Base-by-base conservation (phyloP, 176 grass and related monocot species). In the Bromus sterilis region DNA sequence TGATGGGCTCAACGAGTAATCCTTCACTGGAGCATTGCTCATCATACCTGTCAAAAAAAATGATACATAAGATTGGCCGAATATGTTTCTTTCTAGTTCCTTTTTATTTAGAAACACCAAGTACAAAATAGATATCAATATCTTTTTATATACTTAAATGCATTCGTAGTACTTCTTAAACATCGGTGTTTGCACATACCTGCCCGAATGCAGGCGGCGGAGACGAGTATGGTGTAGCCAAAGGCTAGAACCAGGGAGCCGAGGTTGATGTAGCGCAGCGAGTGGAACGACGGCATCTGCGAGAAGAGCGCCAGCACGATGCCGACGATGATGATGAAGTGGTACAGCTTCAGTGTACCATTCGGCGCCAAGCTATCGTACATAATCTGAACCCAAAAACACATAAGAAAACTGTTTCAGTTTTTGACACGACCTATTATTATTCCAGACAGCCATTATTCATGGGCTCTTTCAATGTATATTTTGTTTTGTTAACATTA, bases 251-350 rank as follows among this genome's bases (percentile, higher is more conserved):
- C 3, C 4, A 94, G 90, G 0, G 95, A 94, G 25, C 78, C 92
- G 16, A 98, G 90, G 84, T 94, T 98, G 80, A 94, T 94, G 75
- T 98, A 79, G 1, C 92, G 95, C 56, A 98, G 88, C 56, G 90
- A 94, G 81, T 98, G 92, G 77, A 94, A 98, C 29, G 95, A 98
- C 40, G 95, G 92, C 56, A 98, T 31, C 81, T 98, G 95, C 33
- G 95, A 94, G 7, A 94, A 90, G 28, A 89, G 65, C 10, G 91
- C 61, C 55, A 98, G 71, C 58, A 93, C 95, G 40, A 91, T 73
- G 0, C 90, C 86, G 32, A 93, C 92, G 74, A 91, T 33, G 36
- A 97, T 78, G 85, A 98, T 81, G 88, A 94, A 98, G 20, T 98
- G 92, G 76, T 98, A 98, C 61, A 98, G 63, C 75, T 79, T 98